Evolutionary conservation across 73 alveolate genomes (phyloP), one percentile per base, ranked within the genome.

Genomic region (Urostyla sp.): DNA sequence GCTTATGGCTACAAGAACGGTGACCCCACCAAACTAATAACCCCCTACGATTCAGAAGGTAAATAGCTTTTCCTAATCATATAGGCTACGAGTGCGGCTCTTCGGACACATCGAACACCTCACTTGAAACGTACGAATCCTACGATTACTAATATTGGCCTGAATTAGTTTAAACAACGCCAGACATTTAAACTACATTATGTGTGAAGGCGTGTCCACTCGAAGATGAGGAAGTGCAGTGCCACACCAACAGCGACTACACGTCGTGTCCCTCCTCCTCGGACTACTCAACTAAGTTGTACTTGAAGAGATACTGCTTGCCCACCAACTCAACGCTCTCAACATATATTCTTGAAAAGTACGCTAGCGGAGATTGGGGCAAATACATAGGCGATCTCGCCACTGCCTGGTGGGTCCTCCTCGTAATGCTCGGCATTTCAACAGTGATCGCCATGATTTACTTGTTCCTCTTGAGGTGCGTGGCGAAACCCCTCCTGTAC

Each of bases 1-100:
- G 79, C 89, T 24, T 85, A 87, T 28, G 98, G 99, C 21, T 92
- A 80, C 75, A 24, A 81, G 0, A 59, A 92, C 55, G 99, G 99
- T 37, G 85, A 94, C 56, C 99, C 99, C 30, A 51, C 72, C 52
- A 55, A 73, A 15, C 90, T 87, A 13, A 28, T 87, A 0, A 32
- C 73, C 48, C 87, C 87, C 3, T 67, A 30, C 31, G 93, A 85
- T 50, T 27, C 77, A n/a, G 76, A 51, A 34, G 88, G 92, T 57
- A 74, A 73, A 49, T 10, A 59, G 5, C 6, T 23, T 30, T 16
- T 6, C 16, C 6, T 11, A 11, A 35, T 10, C 44, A 2, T 6
- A 10, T 23, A 63, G 79, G 79, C 1, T 43, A 63, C 44, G 18
- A 63, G 44, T 63, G 79, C 30, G 79, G 79, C n/a, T n/a, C n/a